Base-by-base conservation (phyloP, 306 rosid species). In the Quercus glauca region DNA sequence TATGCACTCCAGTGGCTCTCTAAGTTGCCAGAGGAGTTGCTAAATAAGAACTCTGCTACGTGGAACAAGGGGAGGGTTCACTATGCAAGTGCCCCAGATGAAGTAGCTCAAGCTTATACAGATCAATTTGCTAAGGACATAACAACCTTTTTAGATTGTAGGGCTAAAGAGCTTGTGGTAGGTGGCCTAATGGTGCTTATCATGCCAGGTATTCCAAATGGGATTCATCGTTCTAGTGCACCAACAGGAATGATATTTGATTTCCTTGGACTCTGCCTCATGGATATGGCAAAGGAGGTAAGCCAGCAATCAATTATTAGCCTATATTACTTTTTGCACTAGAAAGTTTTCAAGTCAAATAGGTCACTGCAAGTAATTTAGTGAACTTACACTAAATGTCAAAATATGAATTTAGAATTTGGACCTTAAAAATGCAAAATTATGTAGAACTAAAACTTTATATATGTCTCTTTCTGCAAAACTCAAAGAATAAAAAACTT, bases 241-340 rank as follows among this genome's bases (percentile, higher is more conserved):
- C 75, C 58, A 20, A 11, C 0, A 2, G 75, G 12, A 53, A 7
- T 55, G 76, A 8, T 5, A 64, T 29, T 18, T 53, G 64, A 55
- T 31, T 29, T 28, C 43, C 64, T 55, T 28, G 65, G 76, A n/a
- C 55, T 20, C 11, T 3, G 65, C 49, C 45, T 73, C 12, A 73
- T 73, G 28, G 76, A 73, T 19, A 52, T 73, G 76, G 76, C 58
- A 7, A 71, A 49, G 59, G 75, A 71, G n/a, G 75, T 49, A 49
- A 21, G 74, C 49, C n/a, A 71, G 5, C n/a, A 41, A 41, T 41
- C 45, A 41, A 41, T 41, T 13, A n/a, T 43, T 20, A 14, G n/a
- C 4, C 45, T 41, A 11, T 8, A 6, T 58, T 31, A 9, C 5
- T 25, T 35, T 19, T 35, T 33, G 6, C 26, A 35, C 6, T 67